Evolutionary conservation across 441 rosid species (phyloP), one percentile per base, ranked within the genome.

Genomic region (Aquilaria agallochum): DNA sequence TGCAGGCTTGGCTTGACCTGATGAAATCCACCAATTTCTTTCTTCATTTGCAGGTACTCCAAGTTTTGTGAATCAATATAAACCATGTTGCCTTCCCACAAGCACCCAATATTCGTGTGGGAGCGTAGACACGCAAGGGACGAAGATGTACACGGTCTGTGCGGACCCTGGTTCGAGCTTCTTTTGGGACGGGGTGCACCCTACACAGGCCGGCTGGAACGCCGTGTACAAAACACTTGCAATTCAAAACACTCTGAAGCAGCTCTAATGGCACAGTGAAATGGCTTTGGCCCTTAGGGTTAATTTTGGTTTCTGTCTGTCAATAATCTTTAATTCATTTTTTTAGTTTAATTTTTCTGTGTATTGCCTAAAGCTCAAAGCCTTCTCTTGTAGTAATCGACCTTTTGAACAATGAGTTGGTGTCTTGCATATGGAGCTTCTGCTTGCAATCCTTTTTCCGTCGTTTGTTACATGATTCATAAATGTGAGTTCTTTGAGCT

Each of bases 171-270:
- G 63, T 14, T 63, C 77, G 4, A 62, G 70, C 34, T 86, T 93
- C 76, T 93, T 90, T 55, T 93, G 98, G 98, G 98, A 93, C 72
- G 6, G 31, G 2, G 74, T 68, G 14, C 98, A 90, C 56, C 88
- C 95, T 5, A 73, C 88, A 0, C 87, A 90, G 54, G 74, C 54
- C 27, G 94, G 88, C 32, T 87, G 94, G 94, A 58, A 56, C 1
- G 73, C 86, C 1, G 74, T 84, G 8, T 76, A 68, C 40, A 20
- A 70, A 12, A 57, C 62, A 33, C 44, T 31, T 4, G 75, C 70
- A 62, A 56, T 82, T 53, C 66, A 71, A 56, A 12, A 58, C 40
- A 58, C 62, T 71, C 85, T 83, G 52, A 55, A 53, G 44, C 72
- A 73, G 58, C 49, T 74, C 9, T 63, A 48, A 12, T 11, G 55